These are phyloP conservation scores for Jackrogersella minutella DNA, from an alignment of 495 filamentous ascomycete species.

Conservation along the genomic window DNA sequence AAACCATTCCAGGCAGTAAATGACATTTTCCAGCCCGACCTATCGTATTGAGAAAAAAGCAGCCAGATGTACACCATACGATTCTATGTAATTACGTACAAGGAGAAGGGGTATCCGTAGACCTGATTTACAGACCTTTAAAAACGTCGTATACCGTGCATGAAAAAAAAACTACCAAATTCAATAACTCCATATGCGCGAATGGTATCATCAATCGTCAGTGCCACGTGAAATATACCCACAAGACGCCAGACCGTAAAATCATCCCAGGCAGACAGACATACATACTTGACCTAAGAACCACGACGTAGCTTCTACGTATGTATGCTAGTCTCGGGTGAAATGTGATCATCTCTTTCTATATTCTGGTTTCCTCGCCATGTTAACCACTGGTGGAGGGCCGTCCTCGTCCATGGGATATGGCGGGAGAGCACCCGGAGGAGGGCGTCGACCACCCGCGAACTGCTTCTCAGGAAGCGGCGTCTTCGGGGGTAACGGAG, in stretches of 20 bases:
- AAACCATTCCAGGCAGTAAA: neutral
- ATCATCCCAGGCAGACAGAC: neutral
- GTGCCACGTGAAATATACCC: slow-evolving; percentile 15
- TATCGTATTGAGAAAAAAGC: neutral
- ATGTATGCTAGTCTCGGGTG: neutral
- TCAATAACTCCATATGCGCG: slow-evolving; percentile 12
- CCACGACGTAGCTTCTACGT: neutral
- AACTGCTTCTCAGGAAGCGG: slow-evolving; percentile 65
- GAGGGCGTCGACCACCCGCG: slow-evolving; percentile 33
- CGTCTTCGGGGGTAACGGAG: slow-evolving; percentile 86
- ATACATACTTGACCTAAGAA: neutral
- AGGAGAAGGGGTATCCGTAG: slow-evolving; percentile 38
- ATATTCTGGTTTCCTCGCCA: slow-evolving; percentile 85
- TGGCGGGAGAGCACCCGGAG: slow-evolving; percentile 60
- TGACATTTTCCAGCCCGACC: neutral
- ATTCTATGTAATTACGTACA: neutral
- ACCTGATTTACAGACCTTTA: slow-evolving; percentile 9
- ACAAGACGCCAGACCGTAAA: slow-evolving; percentile 17
- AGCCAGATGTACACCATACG: neutral
- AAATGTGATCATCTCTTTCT: slow-evolving; percentile 54
- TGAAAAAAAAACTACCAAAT: neutral
- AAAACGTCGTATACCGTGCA: neutral
- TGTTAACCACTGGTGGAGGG: slow-evolving; percentile 82
- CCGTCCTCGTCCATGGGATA: slow-evolving; percentile 86
- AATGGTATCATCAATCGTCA: slow-evolving; percentile 36